Evolutionary conservation across 495 filamentous ascomycete species (phyloP).

Genomic region (Aspergillus conjunctus): DNA sequence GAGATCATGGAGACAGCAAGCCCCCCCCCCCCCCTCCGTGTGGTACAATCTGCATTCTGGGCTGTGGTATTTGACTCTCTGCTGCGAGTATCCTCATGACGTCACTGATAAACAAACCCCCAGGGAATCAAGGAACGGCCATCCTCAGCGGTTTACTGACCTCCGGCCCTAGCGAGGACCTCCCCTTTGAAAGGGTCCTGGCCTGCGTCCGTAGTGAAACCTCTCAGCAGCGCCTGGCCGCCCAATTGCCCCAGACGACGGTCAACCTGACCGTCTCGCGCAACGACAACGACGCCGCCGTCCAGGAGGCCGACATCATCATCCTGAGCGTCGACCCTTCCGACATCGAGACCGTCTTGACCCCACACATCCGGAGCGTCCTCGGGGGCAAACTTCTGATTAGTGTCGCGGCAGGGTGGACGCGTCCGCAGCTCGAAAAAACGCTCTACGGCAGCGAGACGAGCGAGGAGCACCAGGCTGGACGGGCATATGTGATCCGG

Average conservation of each 20-base stretch:
- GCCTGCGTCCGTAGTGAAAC: slow-evolving; percentile 38
- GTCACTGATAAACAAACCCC: background rate
- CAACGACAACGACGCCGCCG: slow-evolving; percentile 27
- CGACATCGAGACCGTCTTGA: slow-evolving; percentile 32
- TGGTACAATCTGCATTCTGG: background rate
- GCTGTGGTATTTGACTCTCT: slow-evolving; percentile 1
- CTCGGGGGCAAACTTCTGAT: slow-evolving; percentile 38
- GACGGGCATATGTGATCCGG: slow-evolving; percentile 30
- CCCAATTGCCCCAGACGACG: slow-evolving; percentile 14
- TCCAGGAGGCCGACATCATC: slow-evolving; percentile 29
- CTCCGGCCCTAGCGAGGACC: slow-evolving; percentile 8
- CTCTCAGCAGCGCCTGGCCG: slow-evolving; percentile 22
- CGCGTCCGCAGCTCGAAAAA: slow-evolving; percentile 21
- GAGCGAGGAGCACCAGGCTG: background rate
- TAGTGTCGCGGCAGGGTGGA: slow-evolving; percentile 49
- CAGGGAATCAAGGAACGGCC: slow-evolving; percentile 42
- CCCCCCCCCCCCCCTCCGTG: background rate
- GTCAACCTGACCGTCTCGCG: slow-evolving; percentile 1
- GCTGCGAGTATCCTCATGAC: too few species aligned
- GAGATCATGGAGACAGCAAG: background rate
- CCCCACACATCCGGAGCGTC: slow-evolving; percentile 27
- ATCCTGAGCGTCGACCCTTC: slow-evolving; percentile 38
- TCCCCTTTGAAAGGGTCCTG: slow-evolving; percentile 26
- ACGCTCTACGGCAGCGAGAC: slow-evolving; percentile 16
- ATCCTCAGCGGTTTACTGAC: slow-evolving; percentile 36